A percentile compares a stretch with the other conserved stretches of the same genome.
These are phyloP conservation scores for Tolypocladium tropicale DNA, from an alignment of 2,329 filamentous ascomycete species.

Conservation along the genomic window DNA sequence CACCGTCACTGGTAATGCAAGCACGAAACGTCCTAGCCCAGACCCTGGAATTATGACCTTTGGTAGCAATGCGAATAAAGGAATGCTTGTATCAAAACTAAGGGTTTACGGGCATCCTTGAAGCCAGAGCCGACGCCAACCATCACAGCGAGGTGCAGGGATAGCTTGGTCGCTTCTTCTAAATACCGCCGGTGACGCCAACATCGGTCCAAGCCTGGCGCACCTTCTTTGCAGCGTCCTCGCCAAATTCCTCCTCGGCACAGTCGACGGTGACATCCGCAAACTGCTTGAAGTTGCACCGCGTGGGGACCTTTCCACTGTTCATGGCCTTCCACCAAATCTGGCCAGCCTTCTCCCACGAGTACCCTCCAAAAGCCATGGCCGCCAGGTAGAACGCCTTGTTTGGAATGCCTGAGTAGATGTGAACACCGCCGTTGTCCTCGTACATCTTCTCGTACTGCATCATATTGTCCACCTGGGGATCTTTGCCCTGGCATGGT, in stretches of 20 bases:
- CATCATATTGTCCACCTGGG: constrained; percentile 38
- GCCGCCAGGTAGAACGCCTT: constrained; percentile 42
- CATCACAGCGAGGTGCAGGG: not conserved
- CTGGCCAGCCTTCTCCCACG: constrained; percentile 42
- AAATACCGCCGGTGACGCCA: constrained; percentile 23
- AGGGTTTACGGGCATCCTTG: not conserved
- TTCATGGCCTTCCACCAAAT: constrained; percentile 42
- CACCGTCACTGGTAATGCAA: not conserved
- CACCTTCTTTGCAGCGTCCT: constrained; percentile 30
- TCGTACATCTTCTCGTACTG: constrained; percentile 27
- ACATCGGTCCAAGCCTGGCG: constrained; percentile 37
- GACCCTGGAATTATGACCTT: not conserved
- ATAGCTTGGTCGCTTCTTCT: constrained; percentile 4
- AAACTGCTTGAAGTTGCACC: constrained; percentile 36
- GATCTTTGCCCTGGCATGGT: constrained; percentile 35
- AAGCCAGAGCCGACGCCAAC: not conserved
- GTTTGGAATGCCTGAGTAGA: constrained; percentile 48
- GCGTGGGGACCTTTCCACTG: constrained; percentile 27
- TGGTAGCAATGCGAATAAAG: not conserved
- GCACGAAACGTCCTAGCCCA: not conserved
- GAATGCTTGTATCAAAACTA: not conserved
- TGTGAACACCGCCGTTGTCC: constrained; percentile 44
- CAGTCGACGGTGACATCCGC: constrained; percentile 36
- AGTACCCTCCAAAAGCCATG: constrained; percentile 37
- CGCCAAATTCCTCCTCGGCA: constrained; percentile 31